Base-by-base conservation (phyloP, 2,329 filamentous ascomycete species). In the Fusarium buxicola region DNA sequence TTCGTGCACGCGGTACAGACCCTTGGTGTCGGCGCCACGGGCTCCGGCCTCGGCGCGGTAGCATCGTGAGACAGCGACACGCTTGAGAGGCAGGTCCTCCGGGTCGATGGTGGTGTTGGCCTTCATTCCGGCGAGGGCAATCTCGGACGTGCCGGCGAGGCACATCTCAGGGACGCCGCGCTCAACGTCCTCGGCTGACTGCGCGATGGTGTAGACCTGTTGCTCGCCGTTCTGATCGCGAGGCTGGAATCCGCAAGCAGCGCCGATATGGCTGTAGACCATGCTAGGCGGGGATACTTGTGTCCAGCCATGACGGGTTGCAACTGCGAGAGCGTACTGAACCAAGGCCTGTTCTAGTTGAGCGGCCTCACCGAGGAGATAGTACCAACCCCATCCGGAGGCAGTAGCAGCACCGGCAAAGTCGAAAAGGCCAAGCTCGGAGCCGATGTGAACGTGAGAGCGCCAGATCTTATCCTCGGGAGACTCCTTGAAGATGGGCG, bases 381-480 rank as follows among this genome's bases (percentile, higher is more conserved):
- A 98, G 80, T 99, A 99, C 92, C 93, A 99, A 2, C 95, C 95
- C 94, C 94, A 99, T 32, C 95, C 95, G 4, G 90, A 92, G 2
- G 92, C 89, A n/a, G 86, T 88, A 2, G 89, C 89, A 6, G 93
- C 92, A 57, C 85, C 89, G 6, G 90, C 82, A 72, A 99, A 97
- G 78, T 99, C 94, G 47, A 99, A 82, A n/a, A 99, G 84, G 30
- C 89, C 89, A n/a, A 99, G 85, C 72, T 93, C 87, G 5, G 87
- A 83, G 28, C 95, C 95, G 68, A 99, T 94, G 66, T 94, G 86
- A 8, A 95, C 90, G 75, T 97, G 94, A 0, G 91, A 94, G 36
- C 87, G 83, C 84, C 84, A 89, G 7, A 84, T 78, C 54, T 75
- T 68, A 63, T 65, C 68, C 27, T 71, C 66, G 11, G 52, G 60